These are phyloP conservation scores for Leccinum longicurvipes DNA, from an alignment of 768 basidiomycete genomes.

Conservation along the genomic window DNA sequence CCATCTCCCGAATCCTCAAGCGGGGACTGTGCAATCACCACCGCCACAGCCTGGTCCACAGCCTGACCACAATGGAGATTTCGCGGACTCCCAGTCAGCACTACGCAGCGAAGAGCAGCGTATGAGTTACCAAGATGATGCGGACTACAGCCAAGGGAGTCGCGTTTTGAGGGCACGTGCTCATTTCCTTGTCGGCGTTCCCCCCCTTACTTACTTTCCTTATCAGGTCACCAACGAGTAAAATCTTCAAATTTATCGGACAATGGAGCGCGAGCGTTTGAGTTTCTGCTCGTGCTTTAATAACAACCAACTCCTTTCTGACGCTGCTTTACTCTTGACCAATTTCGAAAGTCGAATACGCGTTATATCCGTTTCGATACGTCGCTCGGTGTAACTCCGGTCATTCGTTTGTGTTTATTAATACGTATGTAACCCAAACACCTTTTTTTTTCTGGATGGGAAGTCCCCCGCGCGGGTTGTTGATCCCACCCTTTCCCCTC, in stretches of 20 bases:
- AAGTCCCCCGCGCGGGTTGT: too few species aligned
- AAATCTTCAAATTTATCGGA: not conserved
- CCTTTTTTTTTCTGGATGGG: not conserved
- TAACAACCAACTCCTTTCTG: not conserved
- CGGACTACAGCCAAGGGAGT: constrained; percentile 27
- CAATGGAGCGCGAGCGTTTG: constrained; percentile 1
- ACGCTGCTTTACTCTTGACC: not conserved
- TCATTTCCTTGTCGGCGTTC: not conserved
- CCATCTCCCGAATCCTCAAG: constrained; percentile 23
- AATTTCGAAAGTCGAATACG: constrained; percentile 1
- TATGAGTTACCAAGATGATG: constrained; percentile 30
- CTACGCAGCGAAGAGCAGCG: constrained; percentile 19
- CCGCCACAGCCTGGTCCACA: constrained; percentile 9
- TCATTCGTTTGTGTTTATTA: constrained; percentile 5
- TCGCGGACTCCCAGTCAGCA: constrained; percentile 1
- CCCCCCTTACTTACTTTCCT: not conserved
- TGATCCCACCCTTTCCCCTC: not conserved
- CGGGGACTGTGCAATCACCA: not conserved
- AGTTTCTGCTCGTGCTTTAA: not conserved
- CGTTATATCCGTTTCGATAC: not conserved
- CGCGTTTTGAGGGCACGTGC: constrained; percentile 29
- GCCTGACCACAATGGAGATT: constrained; percentile 14
- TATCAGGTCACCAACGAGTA: constrained; percentile 20
- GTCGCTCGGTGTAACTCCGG: not conserved
- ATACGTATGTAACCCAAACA: not conserved